phyloP scores from a whole-genome alignment of 2,329 filamentous ascomycete species.

The Pseudohalonectria lignicola region DNA sequence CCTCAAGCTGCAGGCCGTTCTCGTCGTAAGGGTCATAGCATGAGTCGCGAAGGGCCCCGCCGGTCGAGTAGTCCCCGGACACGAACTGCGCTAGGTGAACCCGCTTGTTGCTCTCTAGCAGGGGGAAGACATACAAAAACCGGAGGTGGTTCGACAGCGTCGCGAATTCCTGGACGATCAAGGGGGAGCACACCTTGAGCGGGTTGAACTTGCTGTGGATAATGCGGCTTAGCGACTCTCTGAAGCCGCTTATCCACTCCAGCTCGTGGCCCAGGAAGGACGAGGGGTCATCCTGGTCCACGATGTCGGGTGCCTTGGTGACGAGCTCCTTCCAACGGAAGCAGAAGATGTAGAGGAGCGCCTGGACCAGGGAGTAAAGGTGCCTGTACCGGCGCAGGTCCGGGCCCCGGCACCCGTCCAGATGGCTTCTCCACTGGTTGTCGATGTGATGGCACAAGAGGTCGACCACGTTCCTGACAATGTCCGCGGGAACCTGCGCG shows the following conservation, averaged over 20 bases:
- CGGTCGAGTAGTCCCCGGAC: slow-evolving; percentile 41
- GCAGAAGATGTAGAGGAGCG: slow-evolving; percentile 88
- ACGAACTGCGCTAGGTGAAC: slow-evolving; percentile 66
- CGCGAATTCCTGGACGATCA: slow-evolving; percentile 86
- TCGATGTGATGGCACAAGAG: slow-evolving; percentile 71
- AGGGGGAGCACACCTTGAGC: slow-evolving; percentile 84
- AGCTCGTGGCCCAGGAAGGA: slow-evolving; percentile 61
- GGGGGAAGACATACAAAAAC: slow-evolving; percentile 80
- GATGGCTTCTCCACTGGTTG: slow-evolving; percentile 59
- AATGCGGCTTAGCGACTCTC: slow-evolving; percentile 62
- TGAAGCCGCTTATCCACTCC: slow-evolving; percentile 64
- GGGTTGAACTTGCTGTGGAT: slow-evolving; percentile 88
- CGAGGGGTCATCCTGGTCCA: slow-evolving; percentile 50
- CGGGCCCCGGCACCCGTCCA: slow-evolving; percentile 67
- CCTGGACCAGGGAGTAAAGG: slow-evolving; percentile 84
- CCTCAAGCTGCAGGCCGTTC: slow-evolving; percentile 74
- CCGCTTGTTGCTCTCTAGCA: slow-evolving; percentile 87
- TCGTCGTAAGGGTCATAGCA: slow-evolving; percentile 52
- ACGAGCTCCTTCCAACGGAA: slow-evolving; percentile 94
- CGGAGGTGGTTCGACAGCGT: slow-evolving; percentile 75
- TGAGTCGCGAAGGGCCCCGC: slow-evolving; percentile 42
- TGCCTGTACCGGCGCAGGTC: slow-evolving; percentile 74
- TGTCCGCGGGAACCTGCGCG: slow-evolving; percentile 62
- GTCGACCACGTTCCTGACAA: slow-evolving; percentile 74
- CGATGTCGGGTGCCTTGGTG: slow-evolving; percentile 44